A percentile compares a stretch with the other conserved stretches of the same genome.
phyloP scores from a whole-genome alignment of 495 filamentous ascomycete species.

The Xylaria curta region DNA sequence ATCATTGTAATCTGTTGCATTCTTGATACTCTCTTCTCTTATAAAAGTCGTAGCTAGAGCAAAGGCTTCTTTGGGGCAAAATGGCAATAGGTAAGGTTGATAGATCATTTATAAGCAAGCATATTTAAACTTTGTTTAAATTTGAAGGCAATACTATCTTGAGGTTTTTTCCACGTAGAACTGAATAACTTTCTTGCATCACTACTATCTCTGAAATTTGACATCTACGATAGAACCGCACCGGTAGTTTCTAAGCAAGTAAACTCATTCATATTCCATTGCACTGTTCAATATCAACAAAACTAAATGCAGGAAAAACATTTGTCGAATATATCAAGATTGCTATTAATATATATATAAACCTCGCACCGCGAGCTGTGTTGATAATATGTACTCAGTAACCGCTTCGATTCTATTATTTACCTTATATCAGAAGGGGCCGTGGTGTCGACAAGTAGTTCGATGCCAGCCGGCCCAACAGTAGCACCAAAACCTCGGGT shows the following conservation, averaged over 20 bases:
- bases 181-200: background rate
- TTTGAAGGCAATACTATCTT: background rate
- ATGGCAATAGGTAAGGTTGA: background rate
- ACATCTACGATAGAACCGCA: background rate
- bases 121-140: too few species aligned
- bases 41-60: background rate
- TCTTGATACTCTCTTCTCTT: background rate
- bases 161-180: background rate
- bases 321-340: background rate
- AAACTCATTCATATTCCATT: too few species aligned
- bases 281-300: background rate
- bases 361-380: background rate
- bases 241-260: too few species aligned
- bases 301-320: background rate
- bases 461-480: background rate
- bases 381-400: background rate
- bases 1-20: background rate
- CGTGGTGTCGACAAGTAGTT: background rate
- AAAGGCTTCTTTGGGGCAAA: too few species aligned
- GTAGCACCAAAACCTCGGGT: background rate
- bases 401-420: background rate
- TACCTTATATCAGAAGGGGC: background rate
- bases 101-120: background rate
- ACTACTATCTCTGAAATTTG: background rate
- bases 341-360: background rate